Base-by-base conservation (phyloP, 805 yeast genomes). In the Wickerhamomyces xylosicus region DNA sequence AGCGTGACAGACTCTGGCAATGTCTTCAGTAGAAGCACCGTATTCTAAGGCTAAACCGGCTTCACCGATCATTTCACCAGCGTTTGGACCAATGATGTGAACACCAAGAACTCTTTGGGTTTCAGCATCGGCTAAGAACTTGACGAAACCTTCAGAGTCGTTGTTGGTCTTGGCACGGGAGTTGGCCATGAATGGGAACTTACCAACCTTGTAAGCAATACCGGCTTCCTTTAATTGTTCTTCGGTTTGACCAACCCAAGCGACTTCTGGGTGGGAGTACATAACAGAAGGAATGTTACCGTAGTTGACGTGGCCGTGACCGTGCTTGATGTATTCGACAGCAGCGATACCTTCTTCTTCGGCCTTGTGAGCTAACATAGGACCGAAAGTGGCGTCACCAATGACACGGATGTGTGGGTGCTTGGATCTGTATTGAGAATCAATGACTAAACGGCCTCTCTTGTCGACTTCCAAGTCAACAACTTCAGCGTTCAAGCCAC, bases 311-410 rank as follows among this genome's bases (percentile, higher is more conserved):
- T 92, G 98, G 44, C 99, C 99, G 60, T 83, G 84, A 49, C 97
- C 98, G 51, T 66, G 66, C 72, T 86, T 86, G 63, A 92, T 77
- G 71, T 77, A 85, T 70, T 92, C 99, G 49, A 74, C 97, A 50
- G 95, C 97, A 42, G 99, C 99, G 52, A 92, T 81, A 67, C 96
- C 99, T 73, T 92, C 99, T 64, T 92, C 99, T 73, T 92, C 99
- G 47, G 99, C 99, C 74, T 92, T 92, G 76, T 92, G 99, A 48
- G 99, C 99, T 67, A 92, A 77, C 99, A 92, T 92, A 54, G 95
- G 90, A 54, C 99, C 99, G 56, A 85, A 92, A 33, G 99, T 92
- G 41, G 81, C 97, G 60, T 92, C 99, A 64, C 99, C 99, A 64
- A 92, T 85, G 56, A 87, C 95, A 66, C 95, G 85, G 62, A 92